Conservation (phyloP, 768 basidiomycete species). For the Hortiboletus flavorubellus region DNA sequence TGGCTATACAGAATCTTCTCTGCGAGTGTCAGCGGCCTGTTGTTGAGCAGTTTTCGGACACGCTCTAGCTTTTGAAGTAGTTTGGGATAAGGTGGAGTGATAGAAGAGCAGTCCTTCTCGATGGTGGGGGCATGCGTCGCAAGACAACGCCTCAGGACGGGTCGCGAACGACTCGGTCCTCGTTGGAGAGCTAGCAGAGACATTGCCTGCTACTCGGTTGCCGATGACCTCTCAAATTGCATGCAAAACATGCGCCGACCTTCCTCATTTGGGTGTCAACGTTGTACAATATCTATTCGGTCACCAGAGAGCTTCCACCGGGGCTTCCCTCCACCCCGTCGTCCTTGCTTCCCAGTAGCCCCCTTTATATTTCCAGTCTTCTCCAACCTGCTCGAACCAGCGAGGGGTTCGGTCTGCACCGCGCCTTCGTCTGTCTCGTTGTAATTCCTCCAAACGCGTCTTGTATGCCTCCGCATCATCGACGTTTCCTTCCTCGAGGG, state of each 20-base stretch:
- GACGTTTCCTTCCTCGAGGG: conserved; percentile 73
- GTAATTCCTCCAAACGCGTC: conserved; percentile 65
- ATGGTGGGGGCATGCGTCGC: conserved; percentile 41
- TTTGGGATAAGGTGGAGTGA: conserved; percentile 80
- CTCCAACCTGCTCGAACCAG: conserved; percentile 71
- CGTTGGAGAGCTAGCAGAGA: conserved; percentile 20
- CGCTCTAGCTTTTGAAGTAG: conserved; percentile 67
- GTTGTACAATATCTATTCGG: no score
- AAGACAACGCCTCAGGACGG: conserved; percentile 30
- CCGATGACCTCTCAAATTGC: no score
- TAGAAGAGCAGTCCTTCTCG: conserved; percentile 61
- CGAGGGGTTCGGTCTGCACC: conserved; percentile 59
- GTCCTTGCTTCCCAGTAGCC: conserved; percentile 82
- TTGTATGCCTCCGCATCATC: conserved; percentile 74
- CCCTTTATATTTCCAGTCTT: conserved; percentile 74
- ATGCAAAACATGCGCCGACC: no score
- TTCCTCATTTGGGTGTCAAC: not conserved
- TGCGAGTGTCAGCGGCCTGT: conserved; percentile 84
- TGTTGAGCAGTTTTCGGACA: conserved; percentile 64
- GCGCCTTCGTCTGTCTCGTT: conserved; percentile 64
- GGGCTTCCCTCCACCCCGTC: conserved; percentile 55
- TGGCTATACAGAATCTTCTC: conserved; percentile 99
- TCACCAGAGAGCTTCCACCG: conserved; percentile 60
- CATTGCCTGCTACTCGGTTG: conserved; percentile 14
- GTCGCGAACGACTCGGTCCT: conserved; percentile 7